A percentile compares a stretch with the other conserved stretches of the same genome.
Conservation (phyloP, 306 rosid genomes). For the Malus asiatica region DNA sequence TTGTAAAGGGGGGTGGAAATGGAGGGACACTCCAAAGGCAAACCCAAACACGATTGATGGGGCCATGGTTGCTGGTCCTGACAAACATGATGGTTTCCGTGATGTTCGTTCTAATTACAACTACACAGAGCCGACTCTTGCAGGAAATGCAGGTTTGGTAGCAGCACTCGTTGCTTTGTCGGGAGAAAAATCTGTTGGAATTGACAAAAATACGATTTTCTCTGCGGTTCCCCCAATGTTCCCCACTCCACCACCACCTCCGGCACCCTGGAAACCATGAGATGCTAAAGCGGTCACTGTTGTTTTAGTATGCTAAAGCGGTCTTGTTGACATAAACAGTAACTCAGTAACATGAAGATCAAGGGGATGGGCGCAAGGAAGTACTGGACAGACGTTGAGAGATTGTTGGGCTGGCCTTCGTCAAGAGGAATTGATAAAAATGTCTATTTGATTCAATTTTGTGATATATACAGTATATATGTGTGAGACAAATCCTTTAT, state of each 20-base stretch:
- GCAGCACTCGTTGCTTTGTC: conserved; percentile 89
- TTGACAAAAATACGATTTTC: conserved; percentile 88
- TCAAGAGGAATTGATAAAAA: conserved; percentile 24
- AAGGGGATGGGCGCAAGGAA: conserved; percentile 9
- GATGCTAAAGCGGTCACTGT: not conserved
- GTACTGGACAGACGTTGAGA: conserved; percentile 9
- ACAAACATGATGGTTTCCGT: conserved; percentile 79
- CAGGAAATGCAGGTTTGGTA: conserved; percentile 93
- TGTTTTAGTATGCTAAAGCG: conserved; percentile 19
- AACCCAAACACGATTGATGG: conserved; percentile 82
- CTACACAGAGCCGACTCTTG: conserved; percentile 93
- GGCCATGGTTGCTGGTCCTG: conserved; percentile 99
- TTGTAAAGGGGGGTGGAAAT: conserved; percentile 97
- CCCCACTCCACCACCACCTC: conserved; percentile 99
- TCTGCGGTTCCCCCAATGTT: conserved; percentile 97
- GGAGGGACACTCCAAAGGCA: conserved; percentile 74
- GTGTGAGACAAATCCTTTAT: conserved; percentile 44
- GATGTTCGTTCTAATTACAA: conserved; percentile 85
- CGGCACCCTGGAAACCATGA: conserved; percentile 97
- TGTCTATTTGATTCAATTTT: conserved; percentile 31
- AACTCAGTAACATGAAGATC: conserved; percentile 30
- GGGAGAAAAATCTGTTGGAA: conserved; percentile 53
- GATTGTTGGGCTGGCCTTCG: conserved; percentile 22
- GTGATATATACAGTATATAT: conserved; percentile 57
- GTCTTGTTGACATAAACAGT: conserved; percentile 28